Conservation (phyloP, 179 eudicot species). For the Spinacia oleracea region DNA sequence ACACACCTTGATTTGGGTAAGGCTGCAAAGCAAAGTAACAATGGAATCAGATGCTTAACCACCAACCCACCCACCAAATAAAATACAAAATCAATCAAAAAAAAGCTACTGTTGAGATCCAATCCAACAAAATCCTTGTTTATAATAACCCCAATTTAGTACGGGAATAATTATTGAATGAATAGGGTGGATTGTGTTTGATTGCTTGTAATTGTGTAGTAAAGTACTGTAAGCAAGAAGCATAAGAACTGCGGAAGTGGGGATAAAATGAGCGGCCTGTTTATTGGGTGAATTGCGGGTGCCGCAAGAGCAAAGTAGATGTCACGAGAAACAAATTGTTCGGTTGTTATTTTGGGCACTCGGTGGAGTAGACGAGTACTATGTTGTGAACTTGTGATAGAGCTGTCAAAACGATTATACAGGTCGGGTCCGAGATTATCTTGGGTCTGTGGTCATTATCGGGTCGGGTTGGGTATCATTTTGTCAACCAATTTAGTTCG, state of each 20-base stretch:
- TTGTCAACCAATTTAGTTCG: no score
- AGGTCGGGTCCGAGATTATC: no score
- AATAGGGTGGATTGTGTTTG: neutral
- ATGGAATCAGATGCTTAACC: slow-evolving; percentile 18
- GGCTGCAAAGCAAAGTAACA: neutral
- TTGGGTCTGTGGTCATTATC: no score
- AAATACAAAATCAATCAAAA: neutral
- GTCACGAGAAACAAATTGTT: slow-evolving; percentile 27
- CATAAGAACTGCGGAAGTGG: neutral
- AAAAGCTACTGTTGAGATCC: slow-evolving; percentile 27
- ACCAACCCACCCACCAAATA: slow-evolving; percentile 19
- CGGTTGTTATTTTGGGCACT: no score
- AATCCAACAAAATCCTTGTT: slow-evolving; percentile 15
- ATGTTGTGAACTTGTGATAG: no score
- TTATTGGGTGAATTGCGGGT: slow-evolving; percentile 10
- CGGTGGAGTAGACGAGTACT: no score
- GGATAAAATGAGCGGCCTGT: no score
- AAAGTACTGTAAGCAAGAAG: neutral
- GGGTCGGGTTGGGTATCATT: no score
- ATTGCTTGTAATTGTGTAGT: slow-evolving; percentile 1
- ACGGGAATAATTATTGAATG: neutral
- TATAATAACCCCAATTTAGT: neutral
- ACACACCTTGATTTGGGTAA: slow-evolving; percentile 27
- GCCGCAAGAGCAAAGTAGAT: neutral
- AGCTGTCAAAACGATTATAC: no score